phyloP scores from a whole-genome alignment of 2,329 filamentous ascomycete species.

The Penicillium corylophilum region DNA sequence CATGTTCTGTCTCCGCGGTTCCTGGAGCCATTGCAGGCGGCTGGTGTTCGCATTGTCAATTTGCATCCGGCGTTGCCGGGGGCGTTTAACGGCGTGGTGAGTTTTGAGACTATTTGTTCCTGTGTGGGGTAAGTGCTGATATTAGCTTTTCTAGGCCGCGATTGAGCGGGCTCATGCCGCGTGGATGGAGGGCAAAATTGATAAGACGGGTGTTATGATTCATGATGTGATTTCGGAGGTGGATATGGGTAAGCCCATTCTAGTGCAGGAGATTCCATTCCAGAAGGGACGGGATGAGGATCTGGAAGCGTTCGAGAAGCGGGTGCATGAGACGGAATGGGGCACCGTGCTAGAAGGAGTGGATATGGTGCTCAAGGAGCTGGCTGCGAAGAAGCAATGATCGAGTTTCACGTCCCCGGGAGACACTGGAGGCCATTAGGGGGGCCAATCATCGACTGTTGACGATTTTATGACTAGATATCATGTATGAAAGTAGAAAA shows the following conservation, averaged over 20 bases:
- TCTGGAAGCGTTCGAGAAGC: slow-evolving; percentile 65
- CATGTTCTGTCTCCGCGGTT: slow-evolving; percentile 72
- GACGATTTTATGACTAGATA: slow-evolving; percentile 25
- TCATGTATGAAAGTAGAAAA: slow-evolving; percentile 14
- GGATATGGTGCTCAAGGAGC: slow-evolving; percentile 34
- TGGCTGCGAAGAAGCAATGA: slow-evolving; percentile 23
- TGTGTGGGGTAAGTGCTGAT: slow-evolving; percentile 2
- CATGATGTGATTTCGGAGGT: slow-evolving; percentile 81
- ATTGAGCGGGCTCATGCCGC: slow-evolving; percentile 77
- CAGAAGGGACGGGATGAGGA: slow-evolving; percentile 61
- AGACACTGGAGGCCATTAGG: background rate
- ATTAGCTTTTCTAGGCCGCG: slow-evolving; percentile 49
- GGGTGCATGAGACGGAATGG: slow-evolving; percentile 77
- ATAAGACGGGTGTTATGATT: slow-evolving; percentile 78
- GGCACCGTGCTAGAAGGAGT: slow-evolving; percentile 73
- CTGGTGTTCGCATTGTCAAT: slow-evolving; percentile 72
- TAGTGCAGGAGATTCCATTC: slow-evolving; percentile 66
- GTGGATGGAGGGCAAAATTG: slow-evolving; percentile 66
- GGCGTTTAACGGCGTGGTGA: slow-evolving; percentile 68
- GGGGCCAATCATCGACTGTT: slow-evolving; percentile 4
- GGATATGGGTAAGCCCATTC: slow-evolving; percentile 73
- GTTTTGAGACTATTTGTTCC: slow-evolving; percentile 14
- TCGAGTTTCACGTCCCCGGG: background rate
- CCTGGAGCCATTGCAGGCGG: slow-evolving; percentile 63
- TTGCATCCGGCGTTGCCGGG: slow-evolving; percentile 74